A percentile compares a stretch with the other conserved stretches of the same genome.
These are phyloP conservation scores for Aspergillus saccharolyticus DNA, from an alignment of 495 filamentous ascomycete genomes.

Conservation along the genomic window DNA sequence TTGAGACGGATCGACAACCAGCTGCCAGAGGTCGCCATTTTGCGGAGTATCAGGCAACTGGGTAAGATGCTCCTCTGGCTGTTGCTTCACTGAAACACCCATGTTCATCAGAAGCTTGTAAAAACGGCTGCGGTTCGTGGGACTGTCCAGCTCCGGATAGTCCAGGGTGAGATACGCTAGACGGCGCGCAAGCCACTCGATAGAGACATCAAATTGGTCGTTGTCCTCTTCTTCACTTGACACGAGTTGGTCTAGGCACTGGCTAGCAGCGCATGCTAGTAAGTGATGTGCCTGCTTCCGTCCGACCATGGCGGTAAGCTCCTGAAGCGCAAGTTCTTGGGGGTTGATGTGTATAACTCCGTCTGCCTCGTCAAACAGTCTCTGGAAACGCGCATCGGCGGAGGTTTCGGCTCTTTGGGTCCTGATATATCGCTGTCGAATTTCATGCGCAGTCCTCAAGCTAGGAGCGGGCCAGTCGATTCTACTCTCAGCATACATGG, in stretches of 20 bases:
- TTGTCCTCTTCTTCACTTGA: too few relatives aligned
- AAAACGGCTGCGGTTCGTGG: slow-evolving; percentile 14
- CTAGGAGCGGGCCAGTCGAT: slow-evolving; percentile 19
- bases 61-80: not conserved
- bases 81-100: slow-evolving; percentile 4
- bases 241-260: too few relatives aligned
- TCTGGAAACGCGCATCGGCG: not conserved
- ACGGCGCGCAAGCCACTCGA: slow-evolving; percentile 11
- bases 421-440: slow-evolving; percentile 16
- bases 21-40: slow-evolving; percentile 6
- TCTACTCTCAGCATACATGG: slow-evolving; percentile 3
- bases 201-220: slow-evolving; percentile 6
- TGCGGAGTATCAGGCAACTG: not conserved
- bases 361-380: not conserved
- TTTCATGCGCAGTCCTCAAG: slow-evolving; percentile 19
- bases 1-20: not conserved
- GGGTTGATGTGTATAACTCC: not conserved
- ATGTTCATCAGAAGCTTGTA: slow-evolving; percentile 14
- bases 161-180: slow-evolving; percentile 10
- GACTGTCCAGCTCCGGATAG: slow-evolving; percentile 18
- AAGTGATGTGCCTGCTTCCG: not conserved
- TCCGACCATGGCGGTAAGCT: not conserved
- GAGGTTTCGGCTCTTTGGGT: not conserved
- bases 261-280: not conserved
- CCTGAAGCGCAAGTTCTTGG: not conserved